A percentile compares a stretch with the other conserved stretches of the same genome.
Conservation (phyloP, 805 yeast species). For the Wickerhamiella domercqiae region DNA sequence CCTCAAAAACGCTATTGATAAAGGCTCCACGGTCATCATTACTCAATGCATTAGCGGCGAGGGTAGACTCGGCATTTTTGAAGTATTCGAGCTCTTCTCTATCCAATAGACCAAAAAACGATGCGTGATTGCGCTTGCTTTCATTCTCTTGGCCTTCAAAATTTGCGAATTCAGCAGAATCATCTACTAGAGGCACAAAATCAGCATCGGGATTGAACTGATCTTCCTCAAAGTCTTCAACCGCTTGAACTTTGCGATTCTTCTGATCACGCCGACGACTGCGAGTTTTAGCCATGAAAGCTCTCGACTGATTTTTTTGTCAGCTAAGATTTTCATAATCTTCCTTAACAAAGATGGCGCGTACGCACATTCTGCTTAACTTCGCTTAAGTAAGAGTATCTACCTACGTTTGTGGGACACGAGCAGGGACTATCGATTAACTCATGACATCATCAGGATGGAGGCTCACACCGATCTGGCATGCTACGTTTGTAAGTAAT, state of each 20-base stretch:
- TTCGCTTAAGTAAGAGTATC: no score
- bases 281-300: slow-evolving; percentile 3
- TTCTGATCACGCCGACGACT: slow-evolving; percentile 14
- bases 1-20: slow-evolving; percentile 65
- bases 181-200: slow-evolving; percentile 17
- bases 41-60: slow-evolving; percentile 67
- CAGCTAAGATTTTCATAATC: no score
- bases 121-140: slow-evolving; percentile 17
- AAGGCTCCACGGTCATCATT: slow-evolving; percentile 61
- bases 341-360: no score
- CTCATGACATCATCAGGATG: no score
- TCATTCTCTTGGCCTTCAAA: not conserved
- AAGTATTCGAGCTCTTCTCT: slow-evolving; percentile 77
- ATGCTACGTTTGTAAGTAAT: no score
- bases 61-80: slow-evolving; percentile 78
- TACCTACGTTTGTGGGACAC: no score
- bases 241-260: slow-evolving; percentile 6
- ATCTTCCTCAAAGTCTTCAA: slow-evolving; percentile 1
- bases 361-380: no score
- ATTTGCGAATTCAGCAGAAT: slow-evolving; percentile 2
- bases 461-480: no score
- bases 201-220: slow-evolving; percentile 10
- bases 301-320: slow-evolving; percentile 1
- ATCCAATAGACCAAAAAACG: slow-evolving; percentile 80
- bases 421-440: no score